Conservation (phyloP, 148 eudicot species). For the Spergularia bocconei region DNA sequence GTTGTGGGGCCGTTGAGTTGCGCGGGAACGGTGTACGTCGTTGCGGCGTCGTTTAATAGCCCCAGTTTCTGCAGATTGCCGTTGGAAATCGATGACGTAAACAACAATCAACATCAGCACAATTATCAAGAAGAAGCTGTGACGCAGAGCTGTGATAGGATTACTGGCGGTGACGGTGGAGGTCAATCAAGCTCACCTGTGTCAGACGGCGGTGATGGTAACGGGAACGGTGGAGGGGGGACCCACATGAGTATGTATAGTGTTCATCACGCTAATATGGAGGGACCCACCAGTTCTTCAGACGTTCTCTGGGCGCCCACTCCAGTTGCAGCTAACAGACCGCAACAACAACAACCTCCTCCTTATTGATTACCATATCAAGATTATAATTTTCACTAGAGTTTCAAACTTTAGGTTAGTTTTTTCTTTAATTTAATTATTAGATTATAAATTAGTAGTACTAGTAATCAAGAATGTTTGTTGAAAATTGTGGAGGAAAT, state of each 20-base stretch:
- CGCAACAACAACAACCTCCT: background rate
- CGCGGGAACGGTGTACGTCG: slow-evolving; percentile 49
- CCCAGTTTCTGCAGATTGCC: slow-evolving; percentile 52
- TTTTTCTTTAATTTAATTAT: too few relatives aligned
- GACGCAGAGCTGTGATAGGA: background rate
- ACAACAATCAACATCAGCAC: background rate
- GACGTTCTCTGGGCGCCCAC: slow-evolving; percentile 14
- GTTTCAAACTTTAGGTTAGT: background rate
- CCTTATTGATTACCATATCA: background rate
- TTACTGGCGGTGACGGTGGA: slow-evolving; percentile 5
- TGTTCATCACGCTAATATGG: too few relatives aligned
- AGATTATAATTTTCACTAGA: background rate
- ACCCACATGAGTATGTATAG: slow-evolving; percentile 10
- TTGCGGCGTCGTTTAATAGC: slow-evolving; percentile 59
- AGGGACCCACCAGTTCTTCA: background rate
- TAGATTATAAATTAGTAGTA: too few relatives aligned
- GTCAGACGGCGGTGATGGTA: slow-evolving; percentile 36
- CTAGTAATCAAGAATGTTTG: too few relatives aligned
- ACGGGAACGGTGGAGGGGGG: slow-evolving; percentile 14
- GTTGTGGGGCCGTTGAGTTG: slow-evolving; percentile 51
- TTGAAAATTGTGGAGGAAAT: too few relatives aligned
- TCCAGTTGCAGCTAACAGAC: background rate
- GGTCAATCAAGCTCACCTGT: slow-evolving; percentile 25
- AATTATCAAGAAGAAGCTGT: background rate
- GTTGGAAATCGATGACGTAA: slow-evolving; percentile 20